phyloP scores from a whole-genome alignment of 305 asterid genomes.

The Fraxinus sp. region DNA sequence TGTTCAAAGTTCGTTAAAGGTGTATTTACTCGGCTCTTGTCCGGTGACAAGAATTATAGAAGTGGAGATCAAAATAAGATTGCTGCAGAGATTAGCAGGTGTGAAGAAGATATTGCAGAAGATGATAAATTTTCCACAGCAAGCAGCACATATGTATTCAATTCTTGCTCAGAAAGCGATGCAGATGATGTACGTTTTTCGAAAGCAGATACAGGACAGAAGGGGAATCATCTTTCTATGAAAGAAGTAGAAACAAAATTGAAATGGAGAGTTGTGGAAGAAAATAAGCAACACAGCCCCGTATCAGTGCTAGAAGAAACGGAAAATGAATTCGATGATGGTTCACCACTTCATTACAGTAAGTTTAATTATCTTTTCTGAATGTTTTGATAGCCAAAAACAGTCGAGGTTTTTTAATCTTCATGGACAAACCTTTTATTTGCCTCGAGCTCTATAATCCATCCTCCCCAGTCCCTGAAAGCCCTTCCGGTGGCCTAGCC shows the following conservation, averaged over 20 bases:
- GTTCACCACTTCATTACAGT: conserved; percentile 42
- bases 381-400: not conserved
- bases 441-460: too few species aligned
- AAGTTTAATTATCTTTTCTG: not conserved
- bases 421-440: not conserved
- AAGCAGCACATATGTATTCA: conserved; percentile 33
- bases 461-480: not conserved
- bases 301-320: conserved; percentile 63
- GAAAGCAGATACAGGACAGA: conserved; percentile 6
- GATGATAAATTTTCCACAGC: conserved; percentile 38
- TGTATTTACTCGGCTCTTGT: conserved; percentile 34
- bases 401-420: not conserved
- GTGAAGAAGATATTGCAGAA: not conserved
- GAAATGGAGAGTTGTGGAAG: conserved; percentile 29
- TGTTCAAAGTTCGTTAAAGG: conserved; percentile 48
- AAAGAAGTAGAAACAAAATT: conserved; percentile 37
- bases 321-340: conserved; percentile 45
- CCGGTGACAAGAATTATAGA: conserved; percentile 22
- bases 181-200: conserved; percentile 26
- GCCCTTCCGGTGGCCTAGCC: not conserved
- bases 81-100: not conserved
- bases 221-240: conserved; percentile 3
- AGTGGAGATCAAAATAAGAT: not conserved
- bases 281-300: conserved; percentile 58
- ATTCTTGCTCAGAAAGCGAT: conserved; percentile 48